Conservation (phyloP, 2,329 filamentous ascomycete genomes). For the Phaeophleospora eucalypticola region DNA sequence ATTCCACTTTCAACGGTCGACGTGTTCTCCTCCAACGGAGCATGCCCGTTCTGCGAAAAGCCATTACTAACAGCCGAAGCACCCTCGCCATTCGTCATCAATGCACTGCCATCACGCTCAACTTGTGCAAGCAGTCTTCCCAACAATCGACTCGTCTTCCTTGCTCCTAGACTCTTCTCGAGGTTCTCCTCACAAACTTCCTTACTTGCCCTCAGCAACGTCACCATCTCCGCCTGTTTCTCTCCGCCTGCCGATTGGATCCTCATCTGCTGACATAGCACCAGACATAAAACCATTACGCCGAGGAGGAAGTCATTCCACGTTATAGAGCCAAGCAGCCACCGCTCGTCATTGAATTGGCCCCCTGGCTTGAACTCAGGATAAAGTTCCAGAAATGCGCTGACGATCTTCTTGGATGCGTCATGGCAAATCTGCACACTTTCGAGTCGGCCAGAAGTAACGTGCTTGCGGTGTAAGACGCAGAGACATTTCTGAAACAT, state of each 20-base stretch:
- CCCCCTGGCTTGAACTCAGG: constrained; percentile 42
- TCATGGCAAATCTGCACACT: constrained; percentile 22
- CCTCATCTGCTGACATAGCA: constrained; percentile 27
- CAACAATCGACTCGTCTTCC: constrained; percentile 8
- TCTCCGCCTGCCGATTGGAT: no score
- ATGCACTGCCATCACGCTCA: neutral
- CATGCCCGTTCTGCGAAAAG: no score
- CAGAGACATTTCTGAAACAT: constrained; percentile 23
- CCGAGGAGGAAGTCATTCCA: constrained; percentile 44
- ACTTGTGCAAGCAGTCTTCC: constrained; percentile 5
- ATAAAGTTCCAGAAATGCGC: constrained; percentile 43
- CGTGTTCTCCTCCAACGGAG: neutral
- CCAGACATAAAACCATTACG: constrained; percentile 43
- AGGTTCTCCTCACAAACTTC: constrained; percentile 7
- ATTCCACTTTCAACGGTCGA: neutral
- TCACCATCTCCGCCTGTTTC: constrained; percentile 1
- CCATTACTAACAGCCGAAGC: neutral
- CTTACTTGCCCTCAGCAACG: constrained; percentile 2
- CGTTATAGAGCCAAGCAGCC: constrained; percentile 40
- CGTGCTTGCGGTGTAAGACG: constrained; percentile 15
- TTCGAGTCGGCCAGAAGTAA: constrained; percentile 4
- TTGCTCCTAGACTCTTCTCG: constrained; percentile 7
- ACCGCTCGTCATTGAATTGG: constrained; percentile 37
- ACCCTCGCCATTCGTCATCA: neutral
- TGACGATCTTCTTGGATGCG: constrained; percentile 23